Conservation (phyloP, 352 stramenopile genomes). For the Phytophthora cryptogea region DNA sequence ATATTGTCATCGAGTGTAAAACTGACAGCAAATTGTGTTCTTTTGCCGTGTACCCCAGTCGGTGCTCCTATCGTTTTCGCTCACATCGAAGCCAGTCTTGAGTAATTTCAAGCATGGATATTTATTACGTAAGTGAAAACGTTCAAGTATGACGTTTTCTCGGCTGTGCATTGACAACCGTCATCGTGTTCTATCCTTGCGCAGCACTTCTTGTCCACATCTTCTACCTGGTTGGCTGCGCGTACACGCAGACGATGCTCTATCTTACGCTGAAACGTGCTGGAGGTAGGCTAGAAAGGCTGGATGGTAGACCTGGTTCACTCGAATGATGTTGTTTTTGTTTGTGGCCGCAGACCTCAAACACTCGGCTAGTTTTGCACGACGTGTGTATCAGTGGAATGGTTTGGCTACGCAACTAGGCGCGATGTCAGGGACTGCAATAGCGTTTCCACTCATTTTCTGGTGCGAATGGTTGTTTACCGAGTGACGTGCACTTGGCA, state of each 20-base stretch:
- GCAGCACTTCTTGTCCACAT: conserved; percentile 54
- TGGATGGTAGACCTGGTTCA: background rate
- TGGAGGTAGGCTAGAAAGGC: conserved; percentile 26
- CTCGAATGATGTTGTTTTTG: background rate
- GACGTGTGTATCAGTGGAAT: conserved; percentile 72
- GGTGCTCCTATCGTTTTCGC: conserved; percentile 51
- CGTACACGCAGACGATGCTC: conserved; percentile 80
- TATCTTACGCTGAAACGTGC: conserved; percentile 69
- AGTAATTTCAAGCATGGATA: conserved; percentile 43
- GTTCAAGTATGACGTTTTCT: no score
- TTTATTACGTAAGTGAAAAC: conserved; percentile 46
- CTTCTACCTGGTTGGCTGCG: conserved; percentile 56
- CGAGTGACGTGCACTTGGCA: background rate
- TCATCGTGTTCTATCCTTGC: background rate
- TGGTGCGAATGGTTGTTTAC: conserved; percentile 59
- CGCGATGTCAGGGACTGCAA: conserved; percentile 55
- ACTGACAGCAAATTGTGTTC: background rate
- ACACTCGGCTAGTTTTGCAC: conserved; percentile 38
- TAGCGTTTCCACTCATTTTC: conserved; percentile 74
- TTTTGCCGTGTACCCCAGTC: conserved; percentile 22
- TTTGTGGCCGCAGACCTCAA: conserved; percentile 25
- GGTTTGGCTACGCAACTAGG: conserved; percentile 68
- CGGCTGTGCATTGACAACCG: background rate
- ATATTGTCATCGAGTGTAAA: background rate
- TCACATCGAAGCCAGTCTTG: conserved; percentile 46